Base-by-base conservation (phyloP, 495 filamentous ascomycete genomes). In the Barbatosphaeria neglecta region DNA sequence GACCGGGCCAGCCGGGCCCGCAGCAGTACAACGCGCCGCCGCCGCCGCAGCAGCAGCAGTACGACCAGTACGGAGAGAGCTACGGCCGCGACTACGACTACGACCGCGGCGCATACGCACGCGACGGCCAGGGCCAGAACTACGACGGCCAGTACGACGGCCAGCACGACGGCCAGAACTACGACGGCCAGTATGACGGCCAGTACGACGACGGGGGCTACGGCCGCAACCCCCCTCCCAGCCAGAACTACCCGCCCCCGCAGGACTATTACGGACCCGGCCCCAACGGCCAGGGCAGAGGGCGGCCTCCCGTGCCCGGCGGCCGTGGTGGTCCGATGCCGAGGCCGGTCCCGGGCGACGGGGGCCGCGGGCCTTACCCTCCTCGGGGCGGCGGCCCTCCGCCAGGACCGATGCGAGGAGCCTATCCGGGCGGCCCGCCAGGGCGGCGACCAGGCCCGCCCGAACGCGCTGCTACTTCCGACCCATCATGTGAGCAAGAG, bases 11-110 rank as follows among this genome's bases (percentile, higher is more conserved):
- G 18, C 44, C 59, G 37, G 51, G 39, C 40, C 48, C 38, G 17
- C 61, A 75, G 52, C 75, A 80, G 51, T 72, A 72, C 65, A 69
- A 59, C 59, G 67, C 40, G 56, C 68, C 41, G 65, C 70, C 58
- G 59, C 68, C 57, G 31, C 31, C 31, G 37, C 74, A 70, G 3
- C 56, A 56, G 41, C 54, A 68, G 50, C 73, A 62, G 53, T 55
- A 75, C 55, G 60, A 71, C 33, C 59, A 67, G 50, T 73, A 75
- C 47, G 66, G 69, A 49, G 72, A 78, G 48, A 59, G 66, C 19
- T 66, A 74, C 44, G 72, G 69, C 46, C 72, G 77, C 47, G 76
- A 70, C 20, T 74, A 76, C 46, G 74, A 71, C 6, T 61, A 62
- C 41, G 63, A 69, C 33, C n/a, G n/a, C n/a, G n/a, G n/a, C n/a